Base-by-base conservation (phyloP, 495 filamentous ascomycete genomes). In the Penicillium robsamsonii region DNA sequence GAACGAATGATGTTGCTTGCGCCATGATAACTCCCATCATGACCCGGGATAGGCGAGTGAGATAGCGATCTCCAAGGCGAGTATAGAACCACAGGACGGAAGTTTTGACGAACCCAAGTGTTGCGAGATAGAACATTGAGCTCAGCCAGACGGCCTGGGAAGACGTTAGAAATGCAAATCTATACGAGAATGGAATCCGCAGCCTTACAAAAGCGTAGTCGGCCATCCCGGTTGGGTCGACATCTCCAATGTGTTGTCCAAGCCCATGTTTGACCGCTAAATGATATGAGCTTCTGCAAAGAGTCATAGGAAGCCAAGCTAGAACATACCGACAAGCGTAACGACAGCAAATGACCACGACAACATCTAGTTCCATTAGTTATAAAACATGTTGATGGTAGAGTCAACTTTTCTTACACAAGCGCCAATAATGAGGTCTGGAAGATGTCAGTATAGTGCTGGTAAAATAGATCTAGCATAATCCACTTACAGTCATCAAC, bases 51-150 rank as follows among this genome's bases (percentile, higher is more conserved):
- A 70, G 20, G 10, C 67, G 66, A 1, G 70, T 70, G 35, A 75
- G 66, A 24, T 37, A 45, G 6, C 64, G 66, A 51, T 74, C 71
- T 13, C 71, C 73, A 11, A 75, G 62, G 25, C 71, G 68, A 30
- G 70, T 74, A 61, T 75, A 75, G 57, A 74, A 75, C 58, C 64
- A 63, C 40, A 73, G 61, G 11, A 73, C 71, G 9, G 73, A 75
- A 29, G 70, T 70, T 40, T 75, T 74, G 61, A 75, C 37, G 53
- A 75, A 75, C 41, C 73, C 73, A 12, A 75, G 68, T 48, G 60
- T 66, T 35, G 70, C 61, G 0, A 75, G 67, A 41, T 75, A 75
- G 55, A 74, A 72, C 65, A 75, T 74, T 18, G 73, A 75, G 37
- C 73, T 75, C 18, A 75, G 48, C 69, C 70, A 75, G 47, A 75